Conservation (phyloP, 768 basidiomycete genomes). For the Podaxis sp. region DNA sequence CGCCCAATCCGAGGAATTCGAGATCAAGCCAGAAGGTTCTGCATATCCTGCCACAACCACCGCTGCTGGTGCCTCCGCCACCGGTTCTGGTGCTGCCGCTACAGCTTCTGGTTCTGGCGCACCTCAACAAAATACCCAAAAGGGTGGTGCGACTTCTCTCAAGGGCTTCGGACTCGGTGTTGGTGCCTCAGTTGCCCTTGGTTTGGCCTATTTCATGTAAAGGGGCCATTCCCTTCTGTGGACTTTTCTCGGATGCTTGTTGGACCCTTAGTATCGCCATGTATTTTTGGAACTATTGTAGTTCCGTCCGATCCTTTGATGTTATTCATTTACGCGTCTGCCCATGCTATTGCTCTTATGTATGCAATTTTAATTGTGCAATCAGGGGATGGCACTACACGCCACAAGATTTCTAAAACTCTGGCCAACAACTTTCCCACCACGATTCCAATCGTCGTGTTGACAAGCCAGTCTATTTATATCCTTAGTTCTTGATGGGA, state of each 20-base stretch:
- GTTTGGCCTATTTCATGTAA: conserved; percentile 13
- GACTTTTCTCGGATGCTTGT: neutral
- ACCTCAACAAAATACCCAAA: neutral
- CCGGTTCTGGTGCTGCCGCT: conserved; percentile 26
- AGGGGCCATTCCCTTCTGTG: neutral
- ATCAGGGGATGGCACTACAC: neutral
- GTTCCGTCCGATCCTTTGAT: conserved; percentile 9
- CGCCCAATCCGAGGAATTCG: conserved; percentile 54
- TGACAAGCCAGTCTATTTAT: neutral
- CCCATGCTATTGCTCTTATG: neutral
- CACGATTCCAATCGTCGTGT: no score
- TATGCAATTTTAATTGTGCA: neutral
- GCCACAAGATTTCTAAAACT: neutral
- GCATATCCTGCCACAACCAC: conserved; percentile 44
- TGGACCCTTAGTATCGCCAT: neutral
- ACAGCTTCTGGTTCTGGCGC: neutral
- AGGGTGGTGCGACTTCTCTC: neutral
- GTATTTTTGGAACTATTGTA: neutral
- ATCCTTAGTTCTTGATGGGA: neutral
- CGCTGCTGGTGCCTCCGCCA: conserved; percentile 24
- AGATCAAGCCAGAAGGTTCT: conserved; percentile 58
- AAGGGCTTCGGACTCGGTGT: conserved; percentile 1
- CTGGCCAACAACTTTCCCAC: no score
- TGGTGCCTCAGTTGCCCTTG: conserved; percentile 10
- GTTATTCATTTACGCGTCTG: neutral